Evolutionary conservation across 139 green algal species (phyloP).

Genomic region (Coccomyxa sp.): DNA sequence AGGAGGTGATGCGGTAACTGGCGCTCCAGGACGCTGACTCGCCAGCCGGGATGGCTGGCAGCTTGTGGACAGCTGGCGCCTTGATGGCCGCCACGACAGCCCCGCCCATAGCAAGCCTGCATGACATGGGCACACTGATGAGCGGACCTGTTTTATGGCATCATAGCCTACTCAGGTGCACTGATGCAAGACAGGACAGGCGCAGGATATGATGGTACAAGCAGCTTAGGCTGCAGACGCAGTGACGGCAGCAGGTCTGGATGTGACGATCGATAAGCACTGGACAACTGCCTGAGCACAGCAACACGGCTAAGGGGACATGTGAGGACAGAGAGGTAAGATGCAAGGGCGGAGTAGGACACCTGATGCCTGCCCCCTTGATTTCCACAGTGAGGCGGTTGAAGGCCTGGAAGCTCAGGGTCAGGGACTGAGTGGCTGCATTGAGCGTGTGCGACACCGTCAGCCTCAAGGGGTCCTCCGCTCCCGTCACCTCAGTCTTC

Average conservation of each 20-base stretch:
- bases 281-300: not conserved
- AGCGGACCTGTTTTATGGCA: not conserved
- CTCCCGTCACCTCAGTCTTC: conserved; percentile 6
- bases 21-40: conserved; percentile 1
- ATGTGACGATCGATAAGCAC: not conserved
- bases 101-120: conserved; percentile 22
- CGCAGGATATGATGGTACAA: not conserved
- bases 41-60: conserved; percentile 7
- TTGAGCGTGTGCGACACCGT: conserved; percentile 12
- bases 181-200: not conserved
- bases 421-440: not conserved
- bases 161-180: not conserved
- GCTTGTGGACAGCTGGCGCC: conserved; percentile 5
- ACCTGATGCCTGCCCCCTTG: not conserved
- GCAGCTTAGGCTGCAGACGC: not conserved
- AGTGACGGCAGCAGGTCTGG: not conserved
- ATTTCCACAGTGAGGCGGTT: conserved; percentile 2
- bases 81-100: conserved; percentile 3
- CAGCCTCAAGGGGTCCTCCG: conserved; percentile 18
- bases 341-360: not conserved
- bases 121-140: not conserved
- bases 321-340: not conserved
- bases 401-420: conserved; percentile 5
- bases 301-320: not conserved
- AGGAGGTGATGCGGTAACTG: conserved; percentile 12